A percentile compares a stretch with the other conserved stretches of the same genome.
Evolutionary conservation across 441 rosid species (phyloP).

Genomic region (Eugenia klotzschiana): DNA sequence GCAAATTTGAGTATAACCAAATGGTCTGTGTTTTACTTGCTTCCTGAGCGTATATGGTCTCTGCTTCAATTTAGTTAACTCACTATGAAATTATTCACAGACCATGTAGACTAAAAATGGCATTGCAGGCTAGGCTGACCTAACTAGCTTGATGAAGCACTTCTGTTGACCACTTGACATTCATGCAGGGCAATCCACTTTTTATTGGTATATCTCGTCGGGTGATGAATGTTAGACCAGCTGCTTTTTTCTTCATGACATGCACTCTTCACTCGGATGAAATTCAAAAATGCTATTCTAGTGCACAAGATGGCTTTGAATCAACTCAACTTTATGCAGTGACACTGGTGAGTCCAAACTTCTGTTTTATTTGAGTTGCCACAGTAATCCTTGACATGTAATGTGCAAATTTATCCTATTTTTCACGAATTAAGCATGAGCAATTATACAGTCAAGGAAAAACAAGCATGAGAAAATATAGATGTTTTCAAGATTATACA

Average conservation of each 20-base stretch:
- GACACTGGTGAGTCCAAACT: constrained; percentile 39
- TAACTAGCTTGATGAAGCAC: neutral
- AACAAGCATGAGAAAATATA: neutral
- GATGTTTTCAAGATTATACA: neutral
- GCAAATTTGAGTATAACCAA: neutral
- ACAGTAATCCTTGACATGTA: neutral
- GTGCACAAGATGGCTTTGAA: constrained; percentile 83
- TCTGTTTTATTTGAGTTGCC: neutral
- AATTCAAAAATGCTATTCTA: constrained; percentile 45
- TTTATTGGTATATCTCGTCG: constrained; percentile 69
- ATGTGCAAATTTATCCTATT: neutral
- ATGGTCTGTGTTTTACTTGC: neutral
- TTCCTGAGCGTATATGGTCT: neutral
- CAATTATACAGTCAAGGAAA: neutral
- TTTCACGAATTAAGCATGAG: neutral
- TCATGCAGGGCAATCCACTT: constrained; percentile 42
- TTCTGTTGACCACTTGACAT: neutral
- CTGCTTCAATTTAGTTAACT: neutral
- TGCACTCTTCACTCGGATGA: constrained; percentile 58
- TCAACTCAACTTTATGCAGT: constrained; percentile 67
- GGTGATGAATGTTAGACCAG: constrained; percentile 63
- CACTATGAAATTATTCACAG: neutral
- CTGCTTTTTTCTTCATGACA: constrained; percentile 69
- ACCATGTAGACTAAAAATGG: neutral
- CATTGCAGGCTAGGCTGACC: neutral